Conservation (phyloP, 2,329 filamentous ascomycete genomes). For the Paracamarosporium sp. region DNA sequence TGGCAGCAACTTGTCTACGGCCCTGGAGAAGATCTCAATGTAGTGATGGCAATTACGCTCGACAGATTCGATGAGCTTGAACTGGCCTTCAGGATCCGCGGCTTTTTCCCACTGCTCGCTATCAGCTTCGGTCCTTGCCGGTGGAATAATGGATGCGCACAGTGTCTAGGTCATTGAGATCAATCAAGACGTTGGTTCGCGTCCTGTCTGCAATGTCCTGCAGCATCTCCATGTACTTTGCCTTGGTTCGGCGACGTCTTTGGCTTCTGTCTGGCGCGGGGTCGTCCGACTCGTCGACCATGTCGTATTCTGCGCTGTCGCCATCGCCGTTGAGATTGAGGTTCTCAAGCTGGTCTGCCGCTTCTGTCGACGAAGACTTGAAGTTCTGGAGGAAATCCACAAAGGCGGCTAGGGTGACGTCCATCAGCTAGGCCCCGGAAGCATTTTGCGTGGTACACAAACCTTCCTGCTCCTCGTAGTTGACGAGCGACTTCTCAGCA, state of each 20-base stretch:
- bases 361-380: conserved; percentile 76
- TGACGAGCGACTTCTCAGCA: conserved; percentile 77
- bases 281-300: conserved; percentile 83
- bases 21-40: conserved; percentile 86
- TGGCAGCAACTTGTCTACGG: conserved; percentile 87
- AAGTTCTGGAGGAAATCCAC: conserved; percentile 87
- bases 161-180: conserved; percentile 83
- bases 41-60: conserved; percentile 95
- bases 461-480: conserved; percentile 89
- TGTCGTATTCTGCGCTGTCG: conserved; percentile 88
- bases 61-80: conserved; percentile 81
- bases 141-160: conserved; percentile 49
- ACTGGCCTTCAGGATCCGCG: conserved; percentile 64
- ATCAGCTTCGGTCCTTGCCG: conserved; percentile 17
- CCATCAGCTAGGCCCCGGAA: conserved; percentile 40
- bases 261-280: conserved; percentile 55
- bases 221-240: conserved; percentile 88
- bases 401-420: conserved; percentile 70
- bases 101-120: conserved; percentile 75
- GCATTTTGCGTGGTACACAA: conserved; percentile 44
- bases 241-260: conserved; percentile 61
- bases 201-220: conserved; percentile 86
- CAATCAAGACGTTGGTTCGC: conserved; percentile 79
- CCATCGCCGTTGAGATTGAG: conserved; percentile 88
- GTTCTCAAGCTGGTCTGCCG: conserved; percentile 81